Evolutionary conservation across 345 rosid genomes (phyloP), one percentile per base, ranked within the genome.

Genomic region (Hevea brasiliensis): DNA sequence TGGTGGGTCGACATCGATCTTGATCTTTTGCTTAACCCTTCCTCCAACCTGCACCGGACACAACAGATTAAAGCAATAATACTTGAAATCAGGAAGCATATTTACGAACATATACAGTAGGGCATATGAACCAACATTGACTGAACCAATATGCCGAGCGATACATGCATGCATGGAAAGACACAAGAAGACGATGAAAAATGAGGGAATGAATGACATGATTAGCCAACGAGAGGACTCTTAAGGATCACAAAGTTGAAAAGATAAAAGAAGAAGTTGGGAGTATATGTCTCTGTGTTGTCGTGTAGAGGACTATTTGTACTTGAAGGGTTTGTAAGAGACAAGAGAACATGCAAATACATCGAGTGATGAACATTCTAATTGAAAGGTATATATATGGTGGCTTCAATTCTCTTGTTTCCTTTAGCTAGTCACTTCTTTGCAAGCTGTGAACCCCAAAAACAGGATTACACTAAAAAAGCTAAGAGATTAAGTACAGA

Each of bases 101-200:
- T 44, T 7, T 44, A 44, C 6, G 6, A 0, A 44, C 6, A 44
- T 44, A 44, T 44, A 68, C 45, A 55, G 32, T 2, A 32, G 41
- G 18, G 63, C 7, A n/a, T 21, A 5, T 7, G 70, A 53, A 54
- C 51, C 59, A 42, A 68, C 56, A n/a, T 66, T 51, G 26, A 65
- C 15, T 41, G 53, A 26, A 6, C 79, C 50, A 9, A 76, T 65
- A 74, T 41, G 77, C 15, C 87, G 84, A 82, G 85, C 91, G 54
- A 59, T 35, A 23, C 80, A 84, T 76, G 82, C 68, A 79, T 78
- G 81, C 77, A 82, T 61, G 64, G 73, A 72, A 56, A 77, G 66
- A 41, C 70, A 68, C 35, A 79, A 68, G 65, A 80, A 48, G 73
- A 78, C 37, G 67, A 77, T 12, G 68, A 79, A 59, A 68, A 75